Evolutionary conservation across 1,139 yeast genomes (phyloP).

Genomic region (Meyerozyma sp.): DNA sequence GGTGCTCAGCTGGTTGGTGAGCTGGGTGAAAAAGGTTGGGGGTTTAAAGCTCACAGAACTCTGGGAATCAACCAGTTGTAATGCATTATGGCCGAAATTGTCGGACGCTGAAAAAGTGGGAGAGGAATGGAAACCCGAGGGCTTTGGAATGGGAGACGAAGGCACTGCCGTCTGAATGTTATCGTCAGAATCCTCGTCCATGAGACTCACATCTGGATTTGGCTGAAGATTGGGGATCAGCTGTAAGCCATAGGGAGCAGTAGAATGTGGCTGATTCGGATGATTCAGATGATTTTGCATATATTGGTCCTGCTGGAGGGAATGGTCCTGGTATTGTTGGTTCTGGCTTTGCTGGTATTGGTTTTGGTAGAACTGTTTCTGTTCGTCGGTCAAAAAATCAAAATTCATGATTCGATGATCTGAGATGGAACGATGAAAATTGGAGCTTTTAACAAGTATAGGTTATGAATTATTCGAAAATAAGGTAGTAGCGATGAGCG

Average conservation of each 20-base stretch:
- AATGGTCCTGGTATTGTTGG: slow-evolving; percentile 7
- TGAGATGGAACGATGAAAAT: neutral
- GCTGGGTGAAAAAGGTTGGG: slow-evolving; percentile 40
- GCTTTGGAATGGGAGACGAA: neutral
- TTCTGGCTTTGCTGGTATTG: slow-evolving; percentile 6
- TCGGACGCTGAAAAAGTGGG: slow-evolving; percentile 21
- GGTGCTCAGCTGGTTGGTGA: slow-evolving; percentile 37
- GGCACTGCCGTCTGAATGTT: slow-evolving; percentile 1
- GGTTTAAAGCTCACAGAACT: slow-evolving; percentile 35
- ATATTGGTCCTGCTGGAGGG: slow-evolving; percentile 6
- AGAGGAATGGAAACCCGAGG: slow-evolving; percentile 13
- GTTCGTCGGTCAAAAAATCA: slow-evolving; percentile 5
- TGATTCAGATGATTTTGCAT: neutral
- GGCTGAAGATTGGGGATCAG: slow-evolving; percentile 3
- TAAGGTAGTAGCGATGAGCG: neutral
- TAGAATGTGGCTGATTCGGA: slow-evolving; percentile 2
- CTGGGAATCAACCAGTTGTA: slow-evolving; percentile 35
- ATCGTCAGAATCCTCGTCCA: slow-evolving; percentile 34
- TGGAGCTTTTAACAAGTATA: neutral
- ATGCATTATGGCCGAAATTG: slow-evolving; percentile 17
- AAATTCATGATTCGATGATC: neutral
- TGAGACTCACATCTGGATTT: slow-evolving; percentile 27
- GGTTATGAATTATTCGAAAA: neutral
- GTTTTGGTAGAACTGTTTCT: slow-evolving; percentile 8
- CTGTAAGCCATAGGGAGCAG: neutral